These are phyloP conservation scores for Chrysanthemum lavandulifolium DNA, from an alignment of 129 eudicot genomes.

Conservation along the genomic window DNA sequence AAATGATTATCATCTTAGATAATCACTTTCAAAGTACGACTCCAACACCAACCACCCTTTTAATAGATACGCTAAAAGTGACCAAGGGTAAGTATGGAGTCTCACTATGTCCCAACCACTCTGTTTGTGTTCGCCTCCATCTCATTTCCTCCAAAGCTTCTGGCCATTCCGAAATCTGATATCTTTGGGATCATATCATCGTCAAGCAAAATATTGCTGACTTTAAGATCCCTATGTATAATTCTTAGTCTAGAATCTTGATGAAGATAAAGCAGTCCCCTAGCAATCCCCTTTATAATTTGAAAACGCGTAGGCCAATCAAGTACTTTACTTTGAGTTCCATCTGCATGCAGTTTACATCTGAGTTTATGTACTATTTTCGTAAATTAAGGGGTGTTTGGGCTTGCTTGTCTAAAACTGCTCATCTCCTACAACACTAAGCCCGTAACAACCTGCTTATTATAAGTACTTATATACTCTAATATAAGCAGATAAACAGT, in stretches of 20 bases:
- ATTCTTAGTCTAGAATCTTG: conserved; percentile 54
- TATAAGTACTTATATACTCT: too few species aligned
- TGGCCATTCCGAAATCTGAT: conserved; percentile 52
- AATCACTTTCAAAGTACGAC: too few species aligned
- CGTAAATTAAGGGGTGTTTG: too few species aligned
- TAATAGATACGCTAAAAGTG: too few species aligned
- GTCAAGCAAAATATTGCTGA: conserved; percentile 48
- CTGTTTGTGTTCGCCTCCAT: conserved; percentile 46
- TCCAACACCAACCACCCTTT: too few species aligned
- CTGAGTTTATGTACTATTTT: neutral
- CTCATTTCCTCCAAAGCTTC: conserved; percentile 49
- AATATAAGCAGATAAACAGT: too few species aligned
- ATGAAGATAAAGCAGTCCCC: conserved; percentile 55
- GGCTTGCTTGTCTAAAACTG: too few species aligned
- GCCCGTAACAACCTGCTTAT: too few species aligned
- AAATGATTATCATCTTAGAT: too few species aligned
- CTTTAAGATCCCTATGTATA: conserved; percentile 53
- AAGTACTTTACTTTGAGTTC: conserved; percentile 29
- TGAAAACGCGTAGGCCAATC: conserved; percentile 46
- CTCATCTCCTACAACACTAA: too few species aligned
- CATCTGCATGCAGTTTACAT: conserved; percentile 29
- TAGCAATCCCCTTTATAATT: conserved; percentile 49
- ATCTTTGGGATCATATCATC: conserved; percentile 53
- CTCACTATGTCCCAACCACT: conserved; percentile 60
- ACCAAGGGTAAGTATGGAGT: neutral